Percentiles rank a stretch among this genome's conserved stretches.
These are phyloP conservation scores for Azolla pinnata DNA, from an alignment of 75 land plant genomes.

Conservation along the genomic window DNA sequence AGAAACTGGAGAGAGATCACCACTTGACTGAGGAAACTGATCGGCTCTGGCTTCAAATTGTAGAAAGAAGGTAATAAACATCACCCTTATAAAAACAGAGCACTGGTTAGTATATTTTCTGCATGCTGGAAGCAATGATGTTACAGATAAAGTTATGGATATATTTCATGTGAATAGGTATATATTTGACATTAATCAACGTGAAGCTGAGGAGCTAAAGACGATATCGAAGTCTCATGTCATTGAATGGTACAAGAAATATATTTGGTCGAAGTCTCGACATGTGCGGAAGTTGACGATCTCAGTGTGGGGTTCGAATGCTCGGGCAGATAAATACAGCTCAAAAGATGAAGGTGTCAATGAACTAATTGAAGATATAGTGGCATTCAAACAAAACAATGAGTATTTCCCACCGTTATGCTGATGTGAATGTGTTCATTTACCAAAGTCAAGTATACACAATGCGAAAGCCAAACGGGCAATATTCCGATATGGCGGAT, in stretches of 20 bases:
- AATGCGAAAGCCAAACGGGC: no score
- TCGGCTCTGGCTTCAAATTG: constrained; percentile 71
- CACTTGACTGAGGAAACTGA: constrained; percentile 69
- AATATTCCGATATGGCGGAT: no score
- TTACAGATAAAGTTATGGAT: background rate
- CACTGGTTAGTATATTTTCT: constrained; percentile 1
- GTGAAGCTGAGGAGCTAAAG: constrained; percentile 66
- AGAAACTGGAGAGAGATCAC: constrained; percentile 78
- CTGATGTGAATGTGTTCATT: no score
- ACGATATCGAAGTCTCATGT: constrained; percentile 52
- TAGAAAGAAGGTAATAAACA: constrained; percentile 56
- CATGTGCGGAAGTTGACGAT: constrained; percentile 51
- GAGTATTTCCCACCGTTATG: constrained; percentile 51
- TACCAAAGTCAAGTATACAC: no score
- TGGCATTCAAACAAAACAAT: constrained; percentile 30
- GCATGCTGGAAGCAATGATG: background rate
- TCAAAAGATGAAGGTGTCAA: background rate
- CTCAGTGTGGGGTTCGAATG: constrained; percentile 80
- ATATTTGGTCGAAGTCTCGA: constrained; percentile 35
- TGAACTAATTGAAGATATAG: constrained; percentile 34
- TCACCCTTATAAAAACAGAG: no score
- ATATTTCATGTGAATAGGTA: constrained; percentile 41
- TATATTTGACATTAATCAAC: constrained; percentile 53
- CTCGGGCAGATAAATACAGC: constrained; percentile 21
- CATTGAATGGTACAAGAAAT: constrained; percentile 53